Evolutionary conservation across 768 basidiomycete genomes (phyloP), one percentile per base, ranked within the genome.

Genomic region (Hygrophorus pudorinus): DNA sequence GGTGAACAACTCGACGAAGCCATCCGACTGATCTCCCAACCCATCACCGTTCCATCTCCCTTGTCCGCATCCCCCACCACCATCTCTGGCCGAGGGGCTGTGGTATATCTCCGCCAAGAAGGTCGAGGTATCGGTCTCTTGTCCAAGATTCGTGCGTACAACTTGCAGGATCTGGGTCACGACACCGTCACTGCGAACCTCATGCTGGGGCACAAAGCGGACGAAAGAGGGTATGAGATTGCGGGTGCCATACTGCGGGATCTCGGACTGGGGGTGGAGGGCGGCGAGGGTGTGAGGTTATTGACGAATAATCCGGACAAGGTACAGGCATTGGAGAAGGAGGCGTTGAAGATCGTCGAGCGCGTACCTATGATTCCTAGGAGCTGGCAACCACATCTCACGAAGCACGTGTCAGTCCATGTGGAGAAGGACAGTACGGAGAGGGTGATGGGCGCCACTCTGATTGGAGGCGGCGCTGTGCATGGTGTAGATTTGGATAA

Each of bases 231-330:
- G 17, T 99, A 98, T 63, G 91, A 85, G 52, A 71, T 98, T 46
- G 96, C 96, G 1, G 84, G 71, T 5, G 92, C 85, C 21, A 98
- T 99, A 50, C 61, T 98, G 50, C 76, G 79, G 4, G 96, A 99
- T 62, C 68, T 99, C 1, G 85, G 83, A 6, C 65, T 98, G 12
- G 85, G 78, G 5, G 65, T 63, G 18, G 73, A 75, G 59, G 52
- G 13, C 34, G 51, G 14, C 41, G 59, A 45, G 41, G 69, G 63
- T 48, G 74, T 44, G 62, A 76, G 55, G 76, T 78, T 36, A 75
- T 93, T 99, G 63, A 99, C 96, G 47, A 99, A 99, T 64, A 99
- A 99, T 63, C 96, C 96, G 8, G 93, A 94, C 64, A 99, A 99
- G 66, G 83, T 99, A 33, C 73, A 78, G 49, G 91, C 92, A 36